Conservation (phyloP, 331 rosid genomes). For the Quercus lobata region DNA sequence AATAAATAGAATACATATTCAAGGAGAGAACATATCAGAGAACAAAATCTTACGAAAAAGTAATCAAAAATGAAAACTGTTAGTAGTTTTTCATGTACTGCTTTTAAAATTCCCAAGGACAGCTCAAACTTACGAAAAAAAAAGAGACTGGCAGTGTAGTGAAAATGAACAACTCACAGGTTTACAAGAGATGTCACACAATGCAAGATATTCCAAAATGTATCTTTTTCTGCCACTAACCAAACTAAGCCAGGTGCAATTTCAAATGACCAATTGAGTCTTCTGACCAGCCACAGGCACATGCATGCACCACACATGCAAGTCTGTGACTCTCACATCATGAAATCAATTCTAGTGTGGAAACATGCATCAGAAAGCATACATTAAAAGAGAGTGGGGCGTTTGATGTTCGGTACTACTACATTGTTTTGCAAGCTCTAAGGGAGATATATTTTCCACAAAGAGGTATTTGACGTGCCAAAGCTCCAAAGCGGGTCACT, state of each 20-base stretch:
- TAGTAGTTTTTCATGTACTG: not conserved
- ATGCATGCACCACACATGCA: not conserved
- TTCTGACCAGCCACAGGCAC: not conserved
- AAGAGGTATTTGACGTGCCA: no score
- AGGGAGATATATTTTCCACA: no score
- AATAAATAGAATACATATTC: slow-evolving; percentile 4
- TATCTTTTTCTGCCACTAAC: not conserved
- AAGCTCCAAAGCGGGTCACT: no score
- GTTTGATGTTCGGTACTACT: no score
- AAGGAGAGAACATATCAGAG: slow-evolving; percentile 10
- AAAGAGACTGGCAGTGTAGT: not conserved
- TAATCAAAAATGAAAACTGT: not conserved
- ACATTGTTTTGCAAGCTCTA: no score
- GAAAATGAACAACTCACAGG: not conserved
- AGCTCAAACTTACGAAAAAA: not conserved
- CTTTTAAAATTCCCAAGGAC: not conserved
- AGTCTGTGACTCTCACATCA: not conserved
- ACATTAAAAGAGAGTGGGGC: not conserved
- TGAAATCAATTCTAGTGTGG: not conserved
- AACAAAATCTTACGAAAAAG: not conserved
- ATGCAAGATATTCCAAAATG: not conserved
- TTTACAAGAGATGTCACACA: not conserved
- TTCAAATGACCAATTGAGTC: not conserved
- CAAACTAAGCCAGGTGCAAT: not conserved
- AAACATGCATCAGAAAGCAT: not conserved